Evolutionary conservation across 1,284 basidiomycete species (phyloP), one percentile per base, ranked within the genome.

Genomic region (Tylopilus orsonianus): DNA sequence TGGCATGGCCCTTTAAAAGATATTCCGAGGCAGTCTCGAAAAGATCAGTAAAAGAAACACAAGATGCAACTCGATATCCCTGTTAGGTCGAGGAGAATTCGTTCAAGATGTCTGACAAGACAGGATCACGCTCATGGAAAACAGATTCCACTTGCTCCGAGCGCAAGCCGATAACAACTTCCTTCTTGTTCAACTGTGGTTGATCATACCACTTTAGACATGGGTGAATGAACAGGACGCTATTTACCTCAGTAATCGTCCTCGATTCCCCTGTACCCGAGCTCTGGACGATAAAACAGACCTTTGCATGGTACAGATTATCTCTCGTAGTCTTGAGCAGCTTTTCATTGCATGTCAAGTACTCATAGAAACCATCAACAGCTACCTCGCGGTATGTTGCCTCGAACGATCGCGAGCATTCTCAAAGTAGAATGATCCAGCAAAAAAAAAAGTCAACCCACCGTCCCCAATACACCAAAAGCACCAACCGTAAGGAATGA

Each of bases 241-340:
- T 5, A 2, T 8, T 32, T 30, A 54, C 59, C 54, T 62, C 56
- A 0, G 47, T 55, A 4, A 61, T 8, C 26, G 63, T 30, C 16
- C 59, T 54, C 4, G 60, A 53, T 40, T 63, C 63, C 0, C 60
- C 59, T 0, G 58, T 60, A 0, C 60, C 59, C 0, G 60, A 62
- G 8, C 59, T 60, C 18, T 60, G 59, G 0, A 61, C 50, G 8
- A 60, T 26, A 1, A 57, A 53, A 30, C 59, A 60, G 20, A 57
- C 47, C 26, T 41, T 59, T 34, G 54, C 51, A 2, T 58, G 52
- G 29, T 60, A 57, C 16, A 0, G 3, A 1, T 35, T 43, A 27
- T 14, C 18, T 0, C 3, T 1, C 5, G 6, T 20, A 5, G 5
- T 26, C 14, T 26, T 33, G 41, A 61, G 59, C 18, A 35, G 10